A percentile compares a stretch with the other conserved stretches of the same genome.
These are phyloP conservation scores for Botrytis cinerea DNA, from an alignment of 2,329 filamentous ascomycete species.

Conservation along the genomic window DNA sequence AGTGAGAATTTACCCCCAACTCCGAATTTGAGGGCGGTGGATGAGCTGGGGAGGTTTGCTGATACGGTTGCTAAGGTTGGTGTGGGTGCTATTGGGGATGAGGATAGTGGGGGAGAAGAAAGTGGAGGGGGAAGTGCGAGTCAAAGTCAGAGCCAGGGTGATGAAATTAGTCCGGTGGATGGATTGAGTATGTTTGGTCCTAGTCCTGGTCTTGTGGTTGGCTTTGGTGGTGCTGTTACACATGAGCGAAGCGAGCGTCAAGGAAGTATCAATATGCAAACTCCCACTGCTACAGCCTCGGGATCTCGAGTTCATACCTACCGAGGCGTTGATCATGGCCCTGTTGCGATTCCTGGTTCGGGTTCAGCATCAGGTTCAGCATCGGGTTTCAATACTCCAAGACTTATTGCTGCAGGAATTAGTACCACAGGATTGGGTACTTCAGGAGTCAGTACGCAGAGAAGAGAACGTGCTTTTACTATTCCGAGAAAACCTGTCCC, in stretches of 20 bases:
- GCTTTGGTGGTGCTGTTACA: background rate
- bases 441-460: background rate
- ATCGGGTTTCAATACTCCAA: background rate
- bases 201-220: background rate
- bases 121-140: background rate
- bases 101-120: background rate
- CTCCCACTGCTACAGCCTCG: background rate
- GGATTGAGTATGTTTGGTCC: background rate
- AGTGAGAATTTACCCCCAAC: background rate
- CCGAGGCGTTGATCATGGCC: background rate
- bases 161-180: background rate
- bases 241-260: background rate
- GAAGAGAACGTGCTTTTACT: background rate
- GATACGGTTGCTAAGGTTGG: background rate
- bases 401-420: background rate
- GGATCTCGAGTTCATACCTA: background rate
- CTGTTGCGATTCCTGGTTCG: background rate
- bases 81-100: no score
- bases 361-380: background rate
- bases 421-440: background rate
- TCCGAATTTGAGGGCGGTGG: background rate
- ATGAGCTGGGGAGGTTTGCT: background rate
- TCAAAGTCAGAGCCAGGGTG: background rate
- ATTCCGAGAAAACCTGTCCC: background rate
- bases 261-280: background rate